phyloP scores from a whole-genome alignment of 2,329 filamentous ascomycete species.

The Penicillium sp. region DNA sequence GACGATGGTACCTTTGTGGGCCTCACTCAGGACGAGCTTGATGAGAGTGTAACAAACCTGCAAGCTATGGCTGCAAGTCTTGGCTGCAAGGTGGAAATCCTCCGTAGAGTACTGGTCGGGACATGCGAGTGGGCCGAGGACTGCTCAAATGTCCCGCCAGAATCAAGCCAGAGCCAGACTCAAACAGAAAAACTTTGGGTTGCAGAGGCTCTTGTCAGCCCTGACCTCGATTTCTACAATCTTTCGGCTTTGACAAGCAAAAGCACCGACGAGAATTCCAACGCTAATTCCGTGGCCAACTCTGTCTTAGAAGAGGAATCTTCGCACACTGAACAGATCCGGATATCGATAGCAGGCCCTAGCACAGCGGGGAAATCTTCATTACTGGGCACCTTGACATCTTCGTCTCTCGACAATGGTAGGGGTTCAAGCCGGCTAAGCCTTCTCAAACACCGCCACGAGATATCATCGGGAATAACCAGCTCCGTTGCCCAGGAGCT shows the following conservation, averaged over 20 bases:
- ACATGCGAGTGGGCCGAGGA: constrained; percentile 67
- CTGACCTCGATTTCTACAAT: constrained; percentile 60
- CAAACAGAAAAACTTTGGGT: constrained; percentile 72
- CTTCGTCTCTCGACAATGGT: constrained; percentile 87
- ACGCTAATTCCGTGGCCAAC: background rate
- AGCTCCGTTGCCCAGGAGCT: constrained; percentile 95
- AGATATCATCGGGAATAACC: constrained; percentile 87
- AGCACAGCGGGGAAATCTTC: constrained; percentile 94
- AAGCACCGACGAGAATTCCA: background rate
- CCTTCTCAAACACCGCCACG: constrained; percentile 88
- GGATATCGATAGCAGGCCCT: constrained; percentile 84
- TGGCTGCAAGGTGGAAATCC: constrained; percentile 80
- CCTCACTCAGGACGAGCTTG: constrained; percentile 85
- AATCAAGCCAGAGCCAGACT: constrained; percentile 30
- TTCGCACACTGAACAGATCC: constrained; percentile 72
- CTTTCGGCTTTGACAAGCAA: constrained; percentile 13
- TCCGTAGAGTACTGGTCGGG: constrained; percentile 82
- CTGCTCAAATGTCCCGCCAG: constrained; percentile 19
- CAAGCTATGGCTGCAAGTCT: constrained; percentile 90
- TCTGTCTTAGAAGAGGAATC: constrained; percentile 27
- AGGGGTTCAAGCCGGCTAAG: constrained; percentile 87
- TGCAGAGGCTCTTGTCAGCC: constrained; percentile 85
- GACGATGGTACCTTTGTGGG: constrained; percentile 93
- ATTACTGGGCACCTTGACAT: constrained; percentile 83
- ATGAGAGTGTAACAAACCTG: constrained; percentile 84